These are phyloP conservation scores for Magnusiomyces paraingens DNA, from an alignment of 1,139 yeast species.

Conservation along the genomic window DNA sequence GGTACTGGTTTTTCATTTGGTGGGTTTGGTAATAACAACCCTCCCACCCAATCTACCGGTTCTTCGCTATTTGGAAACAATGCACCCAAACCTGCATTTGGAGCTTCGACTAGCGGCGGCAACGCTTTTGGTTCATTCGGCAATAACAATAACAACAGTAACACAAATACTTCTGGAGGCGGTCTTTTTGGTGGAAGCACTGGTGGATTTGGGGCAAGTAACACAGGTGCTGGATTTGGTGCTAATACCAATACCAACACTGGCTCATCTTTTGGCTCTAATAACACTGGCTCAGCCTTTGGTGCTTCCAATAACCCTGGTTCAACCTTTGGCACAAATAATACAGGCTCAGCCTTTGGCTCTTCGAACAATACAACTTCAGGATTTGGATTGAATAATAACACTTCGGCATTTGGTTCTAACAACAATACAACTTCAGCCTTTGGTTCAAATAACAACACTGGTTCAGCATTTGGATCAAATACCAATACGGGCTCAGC, in stretches of 20 bases:
- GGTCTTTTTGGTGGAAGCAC: constrained; percentile 27
- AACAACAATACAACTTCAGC: constrained; percentile 17
- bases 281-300: constrained; percentile 7
- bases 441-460: constrained; percentile 18
- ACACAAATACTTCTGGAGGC: constrained; percentile 16
- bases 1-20: constrained; percentile 9
- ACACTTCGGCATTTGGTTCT: constrained; percentile 9
- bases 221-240: too few relatives aligned
- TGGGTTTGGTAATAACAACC: constrained; percentile 10
- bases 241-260: background rate
- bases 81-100: background rate
- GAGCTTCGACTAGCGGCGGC: constrained; percentile 2
- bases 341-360: background rate
- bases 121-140: constrained; percentile 23
- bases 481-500: constrained; percentile 6
- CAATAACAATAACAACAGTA: constrained; percentile 8
- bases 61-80: constrained; percentile 10
- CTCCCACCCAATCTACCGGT: constrained; percentile 4
- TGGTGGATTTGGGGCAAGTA: constrained; percentile 8
- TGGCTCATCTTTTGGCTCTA: constrained; percentile 9
- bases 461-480: constrained; percentile 2
- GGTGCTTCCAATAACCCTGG: constrained; percentile 6
- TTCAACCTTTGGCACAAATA: constrained; percentile 22
- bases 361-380: too few relatives aligned
- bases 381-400: constrained; percentile 9